Base-by-base conservation (phyloP, 176 grass and related monocot species). In the Ananas comosus region DNA sequence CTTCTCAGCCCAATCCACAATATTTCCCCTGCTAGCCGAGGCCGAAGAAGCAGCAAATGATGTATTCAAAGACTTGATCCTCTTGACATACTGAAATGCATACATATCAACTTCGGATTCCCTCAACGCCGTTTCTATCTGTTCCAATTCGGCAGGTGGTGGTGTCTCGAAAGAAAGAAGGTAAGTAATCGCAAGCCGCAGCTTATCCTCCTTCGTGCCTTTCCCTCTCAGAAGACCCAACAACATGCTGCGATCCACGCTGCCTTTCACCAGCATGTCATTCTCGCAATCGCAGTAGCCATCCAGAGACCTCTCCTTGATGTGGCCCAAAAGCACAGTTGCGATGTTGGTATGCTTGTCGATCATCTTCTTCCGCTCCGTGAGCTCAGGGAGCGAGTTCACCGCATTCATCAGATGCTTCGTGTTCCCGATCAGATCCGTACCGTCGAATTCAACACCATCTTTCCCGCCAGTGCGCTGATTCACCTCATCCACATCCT, bases 1-100 rank as follows among this genome's bases (percentile, higher is more conserved):
- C 76, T 96, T 96, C 76, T 96, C 92, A 23, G 92, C 92, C 92
- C 92, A 96, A 78, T 96, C 92, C 16, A 96, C 92, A 68, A 96
- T 89, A 74, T 96, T 89, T 71, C 76, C 87, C 72, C 80, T 81
- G 71, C 81, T 96, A 74, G 86, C 86, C n/a, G 86, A 88, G 53
- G 81, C 88, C 56, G 88, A 88, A 51, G 88, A 87, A 64, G 69
- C 66, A 49, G 86, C 81, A 70, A 96, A 96, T 33, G 85, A 84
- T 11, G 85, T 76, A 70, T 91, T 96, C 76, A 96, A 69, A 61
- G 91, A 88, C 72, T 96, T 96, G 72, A 91, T 80, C 61, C 86
- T 91, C 79, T 96, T 96, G 51, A 92, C 92, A 65, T 96, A 96
- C 58, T 83, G 86, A 81, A 91, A 96, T 48, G 88, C 92, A 61